These are phyloP conservation scores for Colletotrichum destructivum DNA, from an alignment of 2,329 filamentous ascomycete species.

Conservation along the genomic window DNA sequence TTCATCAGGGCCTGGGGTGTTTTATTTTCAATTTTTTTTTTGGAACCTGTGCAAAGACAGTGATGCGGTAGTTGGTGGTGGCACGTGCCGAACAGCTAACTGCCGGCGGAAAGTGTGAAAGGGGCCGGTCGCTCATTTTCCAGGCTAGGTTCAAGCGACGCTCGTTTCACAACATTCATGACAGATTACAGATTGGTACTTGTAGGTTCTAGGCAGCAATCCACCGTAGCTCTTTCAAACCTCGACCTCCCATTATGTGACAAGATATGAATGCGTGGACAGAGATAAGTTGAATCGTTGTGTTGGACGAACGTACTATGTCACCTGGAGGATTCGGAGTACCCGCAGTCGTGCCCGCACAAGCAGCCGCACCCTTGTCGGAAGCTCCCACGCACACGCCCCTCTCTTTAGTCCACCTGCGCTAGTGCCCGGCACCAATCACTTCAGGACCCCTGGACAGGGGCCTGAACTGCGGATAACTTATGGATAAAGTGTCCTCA, in stretches of 20 bases:
- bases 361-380: conserved; percentile 23
- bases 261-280: no score
- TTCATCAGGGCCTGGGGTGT: conserved; percentile 30
- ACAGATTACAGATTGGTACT: conserved; percentile 43
- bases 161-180: conserved; percentile 36
- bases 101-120: conserved; percentile 12
- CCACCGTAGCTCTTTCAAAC: conserved; percentile 14
- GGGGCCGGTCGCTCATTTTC: conserved; percentile 23
- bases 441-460: conserved; percentile 37
- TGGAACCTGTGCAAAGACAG: conserved; percentile 24
- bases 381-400: conserved; percentile 33
- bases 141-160: conserved; percentile 35
- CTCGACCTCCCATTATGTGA: background rate
- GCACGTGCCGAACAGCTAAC: background rate
- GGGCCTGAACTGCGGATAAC: conserved; percentile 39
- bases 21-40: conserved; percentile 21
- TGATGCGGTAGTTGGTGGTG: conserved; percentile 15
- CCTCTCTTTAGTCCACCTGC: conserved; percentile 17
- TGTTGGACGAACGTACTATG: background rate
- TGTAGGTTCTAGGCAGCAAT: conserved; percentile 41
- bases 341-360: background rate
- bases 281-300: background rate
- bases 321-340: background rate
- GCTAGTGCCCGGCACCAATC: conserved; percentile 40
- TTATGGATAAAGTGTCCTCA: conserved; percentile 45